These are phyloP conservation scores for Begonia peltatifolia DNA, from an alignment of 306 rosid species.

Conservation along the genomic window DNA sequence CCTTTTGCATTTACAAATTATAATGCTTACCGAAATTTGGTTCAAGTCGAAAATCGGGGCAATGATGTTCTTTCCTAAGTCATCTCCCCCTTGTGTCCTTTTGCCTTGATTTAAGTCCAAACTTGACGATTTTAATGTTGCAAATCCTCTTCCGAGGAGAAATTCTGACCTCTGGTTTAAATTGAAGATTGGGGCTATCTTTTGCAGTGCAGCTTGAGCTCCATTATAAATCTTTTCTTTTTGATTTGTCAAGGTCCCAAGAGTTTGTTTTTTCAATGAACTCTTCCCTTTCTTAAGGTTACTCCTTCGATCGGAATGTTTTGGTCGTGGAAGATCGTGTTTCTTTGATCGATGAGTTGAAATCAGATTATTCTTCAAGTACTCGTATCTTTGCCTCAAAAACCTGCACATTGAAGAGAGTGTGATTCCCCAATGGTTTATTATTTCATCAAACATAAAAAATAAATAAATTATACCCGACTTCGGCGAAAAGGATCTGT, in stretches of 20 bases:
- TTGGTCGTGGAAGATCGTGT: slow-evolving; percentile 4
- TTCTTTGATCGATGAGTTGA: slow-evolving; percentile 28
- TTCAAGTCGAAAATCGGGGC: slow-evolving; percentile 43
- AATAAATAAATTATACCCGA: slow-evolving; percentile 32
- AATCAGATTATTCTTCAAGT: slow-evolving; percentile 34
- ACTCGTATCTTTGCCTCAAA: slow-evolving; percentile 42
- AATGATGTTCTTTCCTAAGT: slow-evolving; percentile 11
- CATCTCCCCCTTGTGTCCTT: slow-evolving; percentile 37
- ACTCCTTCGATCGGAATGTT: slow-evolving; percentile 14
- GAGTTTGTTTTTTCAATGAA: slow-evolving; percentile 9
- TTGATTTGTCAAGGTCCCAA: slow-evolving; percentile 17
- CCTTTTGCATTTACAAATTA: too few species aligned
- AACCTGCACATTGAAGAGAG: slow-evolving; percentile 34
- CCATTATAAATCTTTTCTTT: slow-evolving; percentile 21
- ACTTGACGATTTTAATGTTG: slow-evolving; percentile 15
- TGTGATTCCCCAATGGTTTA: background rate
- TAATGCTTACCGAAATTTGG: slow-evolving; percentile 63
- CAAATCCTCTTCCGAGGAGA: slow-evolving; percentile 26
- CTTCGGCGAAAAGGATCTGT: slow-evolving; percentile 49
- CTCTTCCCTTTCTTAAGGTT: slow-evolving; percentile 28
- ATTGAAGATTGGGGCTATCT: slow-evolving; percentile 14
- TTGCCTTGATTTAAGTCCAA: slow-evolving; percentile 45
- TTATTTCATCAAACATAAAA: background rate
- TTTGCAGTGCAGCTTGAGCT: background rate
- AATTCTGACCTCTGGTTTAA: slow-evolving; percentile 44